phyloP scores from a whole-genome alignment of 345 rosid genomes.

The Salix koriyanagi region DNA sequence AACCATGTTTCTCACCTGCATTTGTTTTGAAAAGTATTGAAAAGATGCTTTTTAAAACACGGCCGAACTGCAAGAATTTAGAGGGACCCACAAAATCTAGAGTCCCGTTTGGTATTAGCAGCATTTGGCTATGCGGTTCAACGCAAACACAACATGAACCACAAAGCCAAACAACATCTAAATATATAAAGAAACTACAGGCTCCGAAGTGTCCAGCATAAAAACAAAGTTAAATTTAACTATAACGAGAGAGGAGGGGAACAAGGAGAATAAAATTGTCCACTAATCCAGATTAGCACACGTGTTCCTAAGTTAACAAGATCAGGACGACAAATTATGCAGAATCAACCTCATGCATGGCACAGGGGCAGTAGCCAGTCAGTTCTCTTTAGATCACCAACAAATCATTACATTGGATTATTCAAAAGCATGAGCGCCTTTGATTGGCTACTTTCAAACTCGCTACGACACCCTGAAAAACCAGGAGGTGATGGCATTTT shows the following conservation, averaged over 20 bases:
- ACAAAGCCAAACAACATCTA: no score
- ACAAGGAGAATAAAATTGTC: conserved; percentile 7
- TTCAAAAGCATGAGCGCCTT: conserved; percentile 22
- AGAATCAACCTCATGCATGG: conserved; percentile 49
- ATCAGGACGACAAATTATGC: conserved; percentile 25
- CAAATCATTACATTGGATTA: conserved; percentile 12
- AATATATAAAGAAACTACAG: neutral
- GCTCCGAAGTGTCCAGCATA: neutral
- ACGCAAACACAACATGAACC: accelerated
- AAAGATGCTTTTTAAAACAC: no score
- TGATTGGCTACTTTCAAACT: conserved; percentile 40
- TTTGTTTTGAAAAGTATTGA: no score
- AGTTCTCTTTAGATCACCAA: conserved; percentile 25
- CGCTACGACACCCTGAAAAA: conserved; percentile 52
- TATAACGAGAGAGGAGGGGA: conserved; percentile 4
- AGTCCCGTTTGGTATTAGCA: accelerated
- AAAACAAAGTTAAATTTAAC: conserved; percentile 1
- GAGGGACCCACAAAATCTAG: accelerated
- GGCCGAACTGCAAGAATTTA: no score
- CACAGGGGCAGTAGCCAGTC: conserved; percentile 47
- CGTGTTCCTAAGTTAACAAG: conserved; percentile 48
- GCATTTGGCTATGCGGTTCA: no score
- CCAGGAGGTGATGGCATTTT: conserved; percentile 34
- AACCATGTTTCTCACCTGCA: no score
- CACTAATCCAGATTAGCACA: conserved; percentile 53